Conservation (phyloP, 805 yeast species). For the Komagataella mondaviorum region DNA sequence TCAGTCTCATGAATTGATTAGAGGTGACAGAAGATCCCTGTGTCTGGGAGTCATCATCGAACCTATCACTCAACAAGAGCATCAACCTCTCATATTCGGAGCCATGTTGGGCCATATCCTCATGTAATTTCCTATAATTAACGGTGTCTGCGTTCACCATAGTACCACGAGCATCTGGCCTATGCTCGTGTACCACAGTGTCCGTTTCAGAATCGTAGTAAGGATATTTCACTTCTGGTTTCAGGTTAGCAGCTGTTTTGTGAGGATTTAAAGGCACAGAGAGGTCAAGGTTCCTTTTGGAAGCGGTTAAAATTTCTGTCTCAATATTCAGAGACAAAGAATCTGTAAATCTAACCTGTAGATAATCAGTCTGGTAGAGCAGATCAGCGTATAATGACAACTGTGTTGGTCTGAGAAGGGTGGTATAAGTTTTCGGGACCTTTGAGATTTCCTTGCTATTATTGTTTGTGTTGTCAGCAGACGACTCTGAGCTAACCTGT, state of each 20-base stretch:
- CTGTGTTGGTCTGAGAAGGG: conserved; percentile 71
- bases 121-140: conserved; percentile 32
- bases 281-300: conserved; percentile 66
- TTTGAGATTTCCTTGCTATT: conserved; percentile 10
- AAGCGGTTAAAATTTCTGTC: conserved; percentile 69
- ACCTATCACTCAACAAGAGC: conserved; percentile 47
- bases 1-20: conserved; percentile 67
- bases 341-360: conserved; percentile 67
- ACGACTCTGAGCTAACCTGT: neutral
- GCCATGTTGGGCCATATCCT: conserved; percentile 59
- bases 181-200: conserved; percentile 19
- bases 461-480: conserved; percentile 2
- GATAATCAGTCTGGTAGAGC: conserved; percentile 67
- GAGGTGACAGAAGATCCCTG: conserved; percentile 16
- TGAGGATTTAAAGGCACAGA: conserved; percentile 66
- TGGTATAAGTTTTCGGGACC: conserved; percentile 63
- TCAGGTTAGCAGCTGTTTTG: conserved; percentile 27
- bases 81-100: conserved; percentile 86
- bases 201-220: conserved; percentile 18
- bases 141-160: conserved; percentile 10
- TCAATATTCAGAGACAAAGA: conserved; percentile 70
- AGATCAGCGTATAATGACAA: conserved; percentile 75
- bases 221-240: conserved; percentile 36
- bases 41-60: conserved; percentile 23
- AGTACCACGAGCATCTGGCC: conserved; percentile 20